Evolutionary conservation across 371 early-diverging fungal genomes (phyloP), one percentile per base, ranked within the genome.

Genomic region (Circinella umbellata): DNA sequence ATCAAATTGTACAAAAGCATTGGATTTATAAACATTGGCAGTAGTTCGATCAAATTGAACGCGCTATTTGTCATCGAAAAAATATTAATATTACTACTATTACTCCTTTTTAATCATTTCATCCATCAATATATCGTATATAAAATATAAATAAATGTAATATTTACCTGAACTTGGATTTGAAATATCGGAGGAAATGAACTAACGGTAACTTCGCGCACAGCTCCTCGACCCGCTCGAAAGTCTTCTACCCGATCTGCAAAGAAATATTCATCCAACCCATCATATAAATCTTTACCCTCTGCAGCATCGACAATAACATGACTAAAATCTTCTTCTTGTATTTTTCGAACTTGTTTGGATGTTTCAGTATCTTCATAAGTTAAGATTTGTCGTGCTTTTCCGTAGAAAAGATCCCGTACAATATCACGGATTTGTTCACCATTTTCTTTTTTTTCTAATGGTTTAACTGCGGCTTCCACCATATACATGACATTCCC

Each of bases 11-110:
- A 91, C 70, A 72, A 82, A 90, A 4, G 84, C 86, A 76, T 92
- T 87, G 35, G 86, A 85, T 69, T 92, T 92, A 76, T 88, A 88
- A 11, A 88, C 82, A 48, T 80, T 80, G n/a, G 77, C 72, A 11
- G 84, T 85, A 6, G 81, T 76, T 27, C 89, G 77, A 80, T 91
- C 87, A 72, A 86, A 92, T 81, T 90, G 89, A 8, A 88, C 91
- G 6, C 92, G 81, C 88, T 89, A 74, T 46, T 35, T 35, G 39
- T 7, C 17, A 11, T 11, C 1, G 15, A 15, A 47, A 47, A 47
- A 11, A 11, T 47, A 47, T 47, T 47, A 47, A 47, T 47, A 9
- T 1, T 11, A 15, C 9, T 11, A 9, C 3, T 11, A 47, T 11
- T 47, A 47, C 9, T 47, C n/a, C n/a, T n/a, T n/a, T n/a, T n/a